Conservation (phyloP, 441 rosid species). For the Populus trichocarpa region DNA sequence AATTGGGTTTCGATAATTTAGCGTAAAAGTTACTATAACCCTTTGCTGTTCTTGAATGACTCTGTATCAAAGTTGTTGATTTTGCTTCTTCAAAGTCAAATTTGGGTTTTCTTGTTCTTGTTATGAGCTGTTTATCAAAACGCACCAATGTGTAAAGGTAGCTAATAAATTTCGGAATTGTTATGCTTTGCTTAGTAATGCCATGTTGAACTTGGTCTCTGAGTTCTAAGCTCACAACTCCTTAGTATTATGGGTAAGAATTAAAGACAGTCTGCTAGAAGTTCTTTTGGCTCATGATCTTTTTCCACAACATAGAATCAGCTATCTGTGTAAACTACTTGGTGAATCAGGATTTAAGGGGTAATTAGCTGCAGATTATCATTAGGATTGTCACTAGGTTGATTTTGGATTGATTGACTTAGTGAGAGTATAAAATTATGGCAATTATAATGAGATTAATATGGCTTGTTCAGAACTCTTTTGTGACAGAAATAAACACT, state of each 20-base stretch:
- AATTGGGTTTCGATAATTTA: not conserved
- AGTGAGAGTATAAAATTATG: not conserved
- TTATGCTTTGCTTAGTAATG: not conserved
- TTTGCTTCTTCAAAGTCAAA: not conserved
- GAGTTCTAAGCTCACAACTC: not conserved
- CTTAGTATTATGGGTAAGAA: not conserved
- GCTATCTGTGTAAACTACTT: not conserved
- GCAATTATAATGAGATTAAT: not conserved
- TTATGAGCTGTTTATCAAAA: no score
- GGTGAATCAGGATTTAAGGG: not conserved
- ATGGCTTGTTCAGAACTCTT: not conserved
- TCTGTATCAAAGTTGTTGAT: not conserved
- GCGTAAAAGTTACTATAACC: not conserved
- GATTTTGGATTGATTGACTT: not conserved
- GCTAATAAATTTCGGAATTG: not conserved
- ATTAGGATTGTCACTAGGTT: not conserved
- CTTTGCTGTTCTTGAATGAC: not conserved
- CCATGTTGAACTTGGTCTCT: not conserved
- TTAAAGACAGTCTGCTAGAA: not conserved
- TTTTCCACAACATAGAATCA: not conserved
- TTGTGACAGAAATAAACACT: not conserved
- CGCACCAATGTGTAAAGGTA: not conserved
- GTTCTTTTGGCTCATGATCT: not conserved
- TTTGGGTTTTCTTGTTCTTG: not conserved
- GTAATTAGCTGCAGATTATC: not conserved